These are phyloP conservation scores for Verticillium klebahnii DNA, from an alignment of 2,329 filamentous ascomycete species.

Conservation along the genomic window DNA sequence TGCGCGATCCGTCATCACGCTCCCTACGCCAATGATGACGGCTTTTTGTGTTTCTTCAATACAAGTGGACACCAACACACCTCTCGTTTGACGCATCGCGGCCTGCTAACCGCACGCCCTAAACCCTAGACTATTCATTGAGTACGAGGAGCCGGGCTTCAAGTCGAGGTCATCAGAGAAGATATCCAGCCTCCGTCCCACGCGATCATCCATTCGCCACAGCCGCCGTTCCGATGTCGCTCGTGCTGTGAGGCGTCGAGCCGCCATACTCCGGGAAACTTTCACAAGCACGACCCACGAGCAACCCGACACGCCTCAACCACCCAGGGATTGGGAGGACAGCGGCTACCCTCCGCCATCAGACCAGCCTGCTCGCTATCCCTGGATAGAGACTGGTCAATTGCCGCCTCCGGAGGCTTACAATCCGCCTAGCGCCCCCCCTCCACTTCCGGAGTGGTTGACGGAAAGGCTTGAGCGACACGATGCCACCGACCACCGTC, in stretches of 20 bases:
- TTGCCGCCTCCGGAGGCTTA: constrained; percentile 13
- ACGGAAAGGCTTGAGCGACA: neutral
- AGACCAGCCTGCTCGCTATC: constrained; percentile 8
- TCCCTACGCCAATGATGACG: neutral
- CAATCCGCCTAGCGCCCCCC: neutral
- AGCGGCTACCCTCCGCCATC: constrained; percentile 3
- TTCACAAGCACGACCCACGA: constrained; percentile 4
- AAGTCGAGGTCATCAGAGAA: constrained; percentile 26
- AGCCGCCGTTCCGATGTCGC: constrained; percentile 23
- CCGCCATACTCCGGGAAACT: constrained; percentile 10
- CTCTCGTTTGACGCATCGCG: neutral
- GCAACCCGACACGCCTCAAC: neutral
- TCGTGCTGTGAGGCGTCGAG: constrained; percentile 23
- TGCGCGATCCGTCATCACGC: constrained; percentile 1
- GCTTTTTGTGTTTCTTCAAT: neutral
- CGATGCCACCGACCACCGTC: neutral
- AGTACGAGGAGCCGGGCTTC: constrained; percentile 40
- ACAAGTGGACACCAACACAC: neutral
- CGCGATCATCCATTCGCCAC: constrained; percentile 37
- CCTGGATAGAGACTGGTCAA: constrained; percentile 13
- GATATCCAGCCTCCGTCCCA: constrained; percentile 15
- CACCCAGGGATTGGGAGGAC: neutral
- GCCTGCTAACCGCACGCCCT: neutral
- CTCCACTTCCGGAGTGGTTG: neutral
- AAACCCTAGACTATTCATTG: constrained; percentile 37